A percentile compares a stretch with the other conserved stretches of the same genome.
These are phyloP conservation scores for Hypoxylon rickii DNA, from an alignment of 495 filamentous ascomycete genomes.

Conservation along the genomic window DNA sequence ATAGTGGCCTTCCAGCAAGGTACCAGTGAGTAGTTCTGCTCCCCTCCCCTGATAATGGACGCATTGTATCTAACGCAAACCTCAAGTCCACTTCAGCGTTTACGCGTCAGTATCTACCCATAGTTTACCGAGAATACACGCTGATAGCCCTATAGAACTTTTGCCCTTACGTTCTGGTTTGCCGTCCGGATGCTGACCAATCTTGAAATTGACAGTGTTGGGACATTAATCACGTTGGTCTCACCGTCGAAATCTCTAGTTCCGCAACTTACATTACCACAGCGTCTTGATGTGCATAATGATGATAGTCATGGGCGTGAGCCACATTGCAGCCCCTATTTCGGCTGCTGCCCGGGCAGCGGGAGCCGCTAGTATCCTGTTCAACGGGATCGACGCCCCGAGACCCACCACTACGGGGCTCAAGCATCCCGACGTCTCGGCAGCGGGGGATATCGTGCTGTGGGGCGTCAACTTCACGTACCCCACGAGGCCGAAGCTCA, in stretches of 20 bases:
- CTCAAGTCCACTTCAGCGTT: conserved; percentile 47
- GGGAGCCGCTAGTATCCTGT: conserved; percentile 58
- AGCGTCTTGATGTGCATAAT: conserved; percentile 62
- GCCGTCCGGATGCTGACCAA: conserved; percentile 40
- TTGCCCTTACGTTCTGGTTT: conserved; percentile 55
- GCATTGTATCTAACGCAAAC: conserved; percentile 5
- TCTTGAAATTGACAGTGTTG: conserved; percentile 42
- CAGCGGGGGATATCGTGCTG: conserved; percentile 61
- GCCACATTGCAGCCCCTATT: conserved; percentile 55
- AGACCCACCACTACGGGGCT: conserved; percentile 50
- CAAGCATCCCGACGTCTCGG: conserved; percentile 50
- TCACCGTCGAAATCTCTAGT: not conserved
- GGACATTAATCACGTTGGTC: conserved; percentile 58
- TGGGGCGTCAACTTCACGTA: conserved; percentile 67
- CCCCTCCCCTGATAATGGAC: not conserved
- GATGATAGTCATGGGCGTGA: conserved; percentile 57
- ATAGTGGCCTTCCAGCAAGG: conserved; percentile 52
- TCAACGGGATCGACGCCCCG: conserved; percentile 60
- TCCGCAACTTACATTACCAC: conserved; percentile 29
- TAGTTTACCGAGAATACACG: not conserved
- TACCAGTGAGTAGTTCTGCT: conserved; percentile 38
- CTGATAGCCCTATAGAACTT: conserved; percentile 40
- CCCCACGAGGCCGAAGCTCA: conserved; percentile 63
- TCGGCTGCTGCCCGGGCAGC: conserved; percentile 56
- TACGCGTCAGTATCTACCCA: conserved; percentile 43